Evolutionary conservation across 306 rosid genomes (phyloP), one percentile per base, ranked within the genome.

Genomic region (Fagus crenata): DNA sequence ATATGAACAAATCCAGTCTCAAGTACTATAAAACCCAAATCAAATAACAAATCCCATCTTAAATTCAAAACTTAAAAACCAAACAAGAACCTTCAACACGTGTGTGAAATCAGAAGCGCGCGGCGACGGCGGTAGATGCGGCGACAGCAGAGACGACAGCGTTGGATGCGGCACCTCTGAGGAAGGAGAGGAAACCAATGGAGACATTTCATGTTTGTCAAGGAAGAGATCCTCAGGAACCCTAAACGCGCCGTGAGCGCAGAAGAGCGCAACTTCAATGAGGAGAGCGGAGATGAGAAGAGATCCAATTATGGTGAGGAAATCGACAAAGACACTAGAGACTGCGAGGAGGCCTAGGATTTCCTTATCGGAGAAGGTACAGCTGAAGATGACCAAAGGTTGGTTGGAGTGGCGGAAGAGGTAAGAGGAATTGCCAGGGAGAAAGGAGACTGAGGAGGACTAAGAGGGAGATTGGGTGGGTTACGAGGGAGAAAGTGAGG

Each of bases 331-430:
- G 28, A 22, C 28, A 22, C 28, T 22, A 22, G 28, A 22, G 28
- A 22, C 28, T 22, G 28, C 28, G 28, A 22, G 28, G 28, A 22
- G 28, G 28, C 28, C 28, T 18, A 94, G 84, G 4, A 93, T 86
- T 64, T 94, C 97, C 15, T 90, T 89, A 15, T 92, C 96, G 8
- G 93, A 63, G 83, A 85, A 94, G 1, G 88, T 71, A 2, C 96
- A 89, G 39, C 96, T 95, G 39, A 94, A 75, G 22, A 94, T 40
- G 65, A 94, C 91, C 15, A 94, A 86, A 4, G 98, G 97, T 78
- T 93, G 98, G 64, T 92, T 97, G 13, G 98, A 42, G 6, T 97
- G 95, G 8, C 98, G 97, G 89, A 94, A 89, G 74, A 92, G 89
- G 87, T 94, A 22, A 92, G 49, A 94, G 97, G 84, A 94, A 94